A percentile compares a stretch with the other conserved stretches of the same genome.
Conservation (phyloP, 2,329 filamentous ascomycete genomes). For the Pseudonectria buxi region DNA sequence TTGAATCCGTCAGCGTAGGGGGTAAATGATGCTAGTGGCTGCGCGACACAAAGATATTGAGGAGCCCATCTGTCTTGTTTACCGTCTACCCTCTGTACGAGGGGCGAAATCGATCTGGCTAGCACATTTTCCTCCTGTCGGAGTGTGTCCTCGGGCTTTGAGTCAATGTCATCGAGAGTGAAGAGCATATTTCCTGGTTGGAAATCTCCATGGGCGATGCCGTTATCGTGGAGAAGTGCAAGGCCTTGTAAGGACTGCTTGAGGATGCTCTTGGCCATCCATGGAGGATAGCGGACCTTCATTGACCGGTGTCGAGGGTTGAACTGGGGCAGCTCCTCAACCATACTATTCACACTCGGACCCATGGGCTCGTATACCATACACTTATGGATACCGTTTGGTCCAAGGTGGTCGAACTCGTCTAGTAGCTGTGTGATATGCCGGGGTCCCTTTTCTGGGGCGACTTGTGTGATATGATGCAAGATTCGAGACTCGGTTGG, state of each 20-base stretch:
- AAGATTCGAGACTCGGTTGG: constrained; percentile 15
- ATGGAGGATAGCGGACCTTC: constrained; percentile 30
- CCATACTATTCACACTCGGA: constrained; percentile 30
- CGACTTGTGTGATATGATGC: constrained; percentile 10
- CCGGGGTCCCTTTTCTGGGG: constrained; percentile 12
- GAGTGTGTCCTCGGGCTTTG: constrained; percentile 15
- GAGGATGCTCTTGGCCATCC: constrained; percentile 34
- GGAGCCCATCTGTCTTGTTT: constrained; percentile 24
- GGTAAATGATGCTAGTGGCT: constrained; percentile 18
- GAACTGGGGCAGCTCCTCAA: constrained; percentile 28
- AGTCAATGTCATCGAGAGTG: constrained; percentile 22
- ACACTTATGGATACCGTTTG: constrained; percentile 27
- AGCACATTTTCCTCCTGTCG: constrained; percentile 18
- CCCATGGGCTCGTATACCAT: constrained; percentile 27
- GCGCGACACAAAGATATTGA: constrained; percentile 23
- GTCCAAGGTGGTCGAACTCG: constrained; percentile 24
- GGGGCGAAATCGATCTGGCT: constrained; percentile 16
- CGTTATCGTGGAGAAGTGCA: constrained; percentile 30
- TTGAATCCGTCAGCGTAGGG: constrained; percentile 16
- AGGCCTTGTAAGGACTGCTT: constrained; percentile 33
- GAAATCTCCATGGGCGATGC: constrained; percentile 34
- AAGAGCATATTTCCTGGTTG: constrained; percentile 33
- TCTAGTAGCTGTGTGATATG: constrained; percentile 25
- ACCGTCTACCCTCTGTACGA: constrained; percentile 23
- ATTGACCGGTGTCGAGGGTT: constrained; percentile 17